Evolutionary conservation across 345 rosid species (phyloP), one percentile per base, ranked within the genome.

Genomic region (Pistacia vera): DNA sequence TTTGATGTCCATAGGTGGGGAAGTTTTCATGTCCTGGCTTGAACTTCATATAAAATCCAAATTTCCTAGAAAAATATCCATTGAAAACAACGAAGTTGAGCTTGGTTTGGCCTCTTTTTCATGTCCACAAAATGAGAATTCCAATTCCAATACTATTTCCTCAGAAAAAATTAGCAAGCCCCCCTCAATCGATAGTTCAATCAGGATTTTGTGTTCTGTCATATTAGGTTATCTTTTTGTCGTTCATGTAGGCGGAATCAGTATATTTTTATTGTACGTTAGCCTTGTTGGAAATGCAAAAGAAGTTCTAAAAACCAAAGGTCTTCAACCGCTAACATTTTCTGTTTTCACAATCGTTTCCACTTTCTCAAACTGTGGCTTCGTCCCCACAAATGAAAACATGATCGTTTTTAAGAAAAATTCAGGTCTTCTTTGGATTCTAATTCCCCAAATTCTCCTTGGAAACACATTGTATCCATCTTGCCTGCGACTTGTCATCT

Each of bases 1-100:
- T 51, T 70, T 92, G 38, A 90, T 89, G 90, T 73, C 88, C 16
- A 22, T 82, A 0, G 95, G 97, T 0, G 93, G 92, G 0, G 95
- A 89, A 25, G 71, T 89, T 72, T 89, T 90, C 83, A 64, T 78
- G 18, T 92, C 95, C 60, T 78, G 88, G 73, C 78, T 88, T 51
- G 70, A 12, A 2, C 81, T 88, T 35, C 79, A 66, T 2, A 4
- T 54, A 2, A 72, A 20, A 57, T 65, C 70, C 57, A 68, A 11
- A 44, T 16, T 51, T 20, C 41, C 7, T n/a, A 17, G 62, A 59
- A 55, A 58, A 1, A 63, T 25, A 16, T 17, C 8, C 25, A 8
- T 17, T 44, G 46, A 58, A 1, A 7, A 18, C 22, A 14, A 48
- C 44, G 44, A 70, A 30, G 55, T 71, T 17, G 85, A 81, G 22